Evolutionary conservation across 108 stramenopile species (phyloP).

Genomic region (Cyclotella cryptica): DNA sequence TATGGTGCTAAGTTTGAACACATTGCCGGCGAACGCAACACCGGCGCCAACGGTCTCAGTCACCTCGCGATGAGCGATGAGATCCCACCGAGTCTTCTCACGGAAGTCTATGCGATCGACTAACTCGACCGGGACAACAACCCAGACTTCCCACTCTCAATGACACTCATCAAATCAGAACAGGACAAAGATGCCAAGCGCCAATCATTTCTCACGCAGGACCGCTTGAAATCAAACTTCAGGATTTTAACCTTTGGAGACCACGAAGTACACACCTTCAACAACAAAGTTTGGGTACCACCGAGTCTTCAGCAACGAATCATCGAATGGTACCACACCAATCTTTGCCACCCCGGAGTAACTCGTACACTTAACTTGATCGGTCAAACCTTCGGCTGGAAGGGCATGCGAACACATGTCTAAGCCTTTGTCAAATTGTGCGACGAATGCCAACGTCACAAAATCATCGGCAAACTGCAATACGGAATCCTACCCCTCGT

Average conservation of each 20-base stretch:
- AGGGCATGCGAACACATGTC: slow-evolving; percentile 2
- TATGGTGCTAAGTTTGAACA: slow-evolving; percentile 5
- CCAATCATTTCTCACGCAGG: neutral
- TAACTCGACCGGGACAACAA: neutral
- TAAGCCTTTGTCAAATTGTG: slow-evolving; percentile 11
- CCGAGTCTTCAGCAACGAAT: neutral
- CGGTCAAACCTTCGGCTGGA: neutral
- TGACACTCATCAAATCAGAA: slow-evolving; percentile 6
- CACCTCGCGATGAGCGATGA: slow-evolving; percentile 13
- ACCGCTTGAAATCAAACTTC: no score
- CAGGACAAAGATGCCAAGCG: slow-evolving; percentile 3
- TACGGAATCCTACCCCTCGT: slow-evolving; percentile 14
- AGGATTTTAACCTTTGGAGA: neutral
- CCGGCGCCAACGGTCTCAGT: slow-evolving; percentile 18
- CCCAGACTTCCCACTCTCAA: slow-evolving; percentile 6
- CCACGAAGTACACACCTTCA: neutral
- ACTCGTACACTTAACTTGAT: slow-evolving; percentile 3
- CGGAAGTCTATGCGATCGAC: slow-evolving; percentile 3
- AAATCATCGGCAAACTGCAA: slow-evolving; percentile 13
- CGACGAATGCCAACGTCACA: slow-evolving; percentile 17
- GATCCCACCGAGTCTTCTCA: neutral
- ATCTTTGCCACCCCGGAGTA: slow-evolving; percentile 24
- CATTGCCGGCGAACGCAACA: slow-evolving; percentile 14
- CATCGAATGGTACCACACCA: slow-evolving; percentile 33
- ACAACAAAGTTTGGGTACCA: slow-evolving; percentile 15